These are phyloP conservation scores for Penicillium salamii DNA, from an alignment of 495 filamentous ascomycete species.

Conservation along the genomic window DNA sequence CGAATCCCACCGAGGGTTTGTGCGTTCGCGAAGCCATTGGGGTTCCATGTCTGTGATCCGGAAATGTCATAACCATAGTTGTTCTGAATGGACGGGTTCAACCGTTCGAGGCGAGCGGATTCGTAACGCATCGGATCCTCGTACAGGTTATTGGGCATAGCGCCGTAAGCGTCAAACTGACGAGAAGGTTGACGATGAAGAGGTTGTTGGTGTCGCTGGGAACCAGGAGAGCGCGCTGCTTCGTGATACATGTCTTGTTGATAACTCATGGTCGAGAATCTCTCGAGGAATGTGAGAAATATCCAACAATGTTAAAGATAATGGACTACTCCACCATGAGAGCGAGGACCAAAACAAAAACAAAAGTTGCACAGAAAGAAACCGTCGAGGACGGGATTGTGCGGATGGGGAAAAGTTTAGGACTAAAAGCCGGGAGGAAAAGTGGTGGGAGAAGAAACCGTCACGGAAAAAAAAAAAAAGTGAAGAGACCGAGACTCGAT, in stretches of 20 bases:
- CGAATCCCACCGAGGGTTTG: conserved; percentile 53
- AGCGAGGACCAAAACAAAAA: background rate
- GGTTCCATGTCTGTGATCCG: conserved; percentile 67
- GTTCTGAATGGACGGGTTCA: conserved; percentile 53
- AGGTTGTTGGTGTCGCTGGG: conserved; percentile 61
- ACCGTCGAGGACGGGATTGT: conserved; percentile 15
- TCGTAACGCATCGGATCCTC: conserved; percentile 64
- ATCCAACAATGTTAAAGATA: conserved; percentile 39
- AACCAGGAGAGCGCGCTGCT: conserved; percentile 58
- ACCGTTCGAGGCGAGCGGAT: conserved; percentile 56
- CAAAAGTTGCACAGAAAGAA: background rate
- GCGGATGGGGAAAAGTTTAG: conserved; percentile 20
- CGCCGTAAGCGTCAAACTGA: conserved; percentile 65
- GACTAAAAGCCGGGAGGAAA: conserved; percentile 21
- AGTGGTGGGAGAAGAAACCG: conserved; percentile 18
- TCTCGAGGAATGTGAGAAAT: conserved; percentile 44
- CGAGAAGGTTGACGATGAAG: conserved; percentile 66
- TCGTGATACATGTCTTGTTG: conserved; percentile 65
- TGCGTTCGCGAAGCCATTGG: conserved; percentile 50
- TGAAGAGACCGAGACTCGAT: too few species aligned
- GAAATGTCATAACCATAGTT: conserved; percentile 58
- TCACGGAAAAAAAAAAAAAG: conserved; percentile 19
- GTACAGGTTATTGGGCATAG: conserved; percentile 60
- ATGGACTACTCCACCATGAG: conserved; percentile 37
- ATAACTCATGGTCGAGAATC: conserved; percentile 50